Evolutionary conservation across 495 filamentous ascomycete genomes (phyloP), one percentile per base, ranked within the genome.

Genomic region (Hypoxylon intermedium): DNA sequence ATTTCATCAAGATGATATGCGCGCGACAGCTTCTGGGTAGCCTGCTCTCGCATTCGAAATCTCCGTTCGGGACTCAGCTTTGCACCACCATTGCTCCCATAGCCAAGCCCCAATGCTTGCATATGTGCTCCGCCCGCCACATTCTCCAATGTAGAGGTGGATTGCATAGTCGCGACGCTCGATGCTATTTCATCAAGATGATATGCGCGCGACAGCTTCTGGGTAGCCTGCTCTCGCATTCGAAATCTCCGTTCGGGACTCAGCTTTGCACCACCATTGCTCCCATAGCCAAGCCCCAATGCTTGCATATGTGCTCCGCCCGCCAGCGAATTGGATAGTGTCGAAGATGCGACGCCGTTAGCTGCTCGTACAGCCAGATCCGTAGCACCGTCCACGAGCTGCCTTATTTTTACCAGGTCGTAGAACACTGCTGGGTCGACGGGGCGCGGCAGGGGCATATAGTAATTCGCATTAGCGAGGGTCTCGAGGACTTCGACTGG

Each of bases 351-450:
- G 45, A 88, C 80, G 26, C 88, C 88, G 63, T 82, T 90, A 4
- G 86, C 85, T 9, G 89, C 89, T 45, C 89, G 86, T 43, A 91
- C 88, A 34, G 88, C 83, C 40, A 92, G 83, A 65, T 88, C 83
- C 1, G 88, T 88, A 23, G 89, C 88, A 45, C 91, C 87, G 49
- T 92, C 89, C 58, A 92, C 87, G 11, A 87, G 83, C 15, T 83
- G 82, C 40, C 90, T 81, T 64, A 92, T 89, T 75, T 92, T 91
- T 65, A 90, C 83, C 33, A 93, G 76, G 67, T 93, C 89, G 71
- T 88, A 93, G 76, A 92, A 90, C 37, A 91, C 85, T 36, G 87
- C 85, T 6, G 89, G 88, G 70, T 93, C 89, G 68, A 92, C 88
- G 18, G 88, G 88, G 37, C 83, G 87, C 6, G 89, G 90, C 23